Percentiles rank a stretch among this genome's conserved stretches.
These are phyloP conservation scores for Boletellus ananiceps DNA, from an alignment of 768 basidiomycete species.

Conservation along the genomic window DNA sequence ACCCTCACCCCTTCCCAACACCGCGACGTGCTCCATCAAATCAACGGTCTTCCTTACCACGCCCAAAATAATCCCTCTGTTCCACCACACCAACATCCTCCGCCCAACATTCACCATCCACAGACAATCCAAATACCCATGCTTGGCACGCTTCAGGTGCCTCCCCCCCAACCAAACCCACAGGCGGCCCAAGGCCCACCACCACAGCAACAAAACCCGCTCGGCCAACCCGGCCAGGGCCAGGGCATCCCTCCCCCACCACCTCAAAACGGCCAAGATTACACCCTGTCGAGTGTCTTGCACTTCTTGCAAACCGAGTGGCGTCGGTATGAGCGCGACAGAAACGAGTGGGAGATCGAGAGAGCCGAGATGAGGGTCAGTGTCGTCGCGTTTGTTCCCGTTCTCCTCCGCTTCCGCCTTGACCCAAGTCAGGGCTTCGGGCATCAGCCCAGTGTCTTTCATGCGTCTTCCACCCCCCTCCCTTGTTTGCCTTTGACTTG, in stretches of 20 bases:
- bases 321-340: constrained; percentile 94
- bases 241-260: constrained; percentile 66
- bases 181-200: constrained; percentile 37
- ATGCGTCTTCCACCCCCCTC: no score
- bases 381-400: constrained; percentile 16
- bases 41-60: constrained; percentile 29
- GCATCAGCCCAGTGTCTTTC: no score
- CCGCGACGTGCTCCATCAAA: constrained; percentile 28
- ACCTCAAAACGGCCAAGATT: constrained; percentile 86
- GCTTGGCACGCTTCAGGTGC: constrained; percentile 66
- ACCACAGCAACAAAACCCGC: constrained; percentile 54
- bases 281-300: constrained; percentile 88
- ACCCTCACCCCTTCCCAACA: constrained; percentile 25
- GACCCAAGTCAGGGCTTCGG: neutral
- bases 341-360: constrained; percentile 99
- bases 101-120: constrained; percentile 35
- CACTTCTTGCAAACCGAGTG: constrained; percentile 99
- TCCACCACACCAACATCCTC: constrained; percentile 16
- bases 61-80: constrained; percentile 17
- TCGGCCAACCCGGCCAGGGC: constrained; percentile 51
- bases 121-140: constrained; percentile 56
- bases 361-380: constrained; percentile 97
- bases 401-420: neutral
- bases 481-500: no score
- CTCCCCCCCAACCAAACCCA: constrained; percentile 46